Evolutionary conservation across 2,329 filamentous ascomycete species (phyloP), one percentile per base, ranked within the genome.

Genomic region (Botryotinia calthae): DNA sequence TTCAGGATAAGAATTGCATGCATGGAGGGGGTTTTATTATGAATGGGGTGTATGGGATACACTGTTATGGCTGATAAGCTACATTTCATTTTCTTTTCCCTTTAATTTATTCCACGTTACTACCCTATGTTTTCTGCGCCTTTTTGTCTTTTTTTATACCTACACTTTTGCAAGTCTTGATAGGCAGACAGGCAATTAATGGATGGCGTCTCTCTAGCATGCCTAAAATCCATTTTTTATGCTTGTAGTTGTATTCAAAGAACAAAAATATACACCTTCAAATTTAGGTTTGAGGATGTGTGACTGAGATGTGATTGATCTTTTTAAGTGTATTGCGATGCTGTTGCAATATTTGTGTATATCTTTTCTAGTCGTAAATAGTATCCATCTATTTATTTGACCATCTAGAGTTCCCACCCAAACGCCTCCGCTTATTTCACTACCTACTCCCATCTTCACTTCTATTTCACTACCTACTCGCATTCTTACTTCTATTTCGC

Each of bases 1-100:
- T 71, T 71, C 56, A 51, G 58, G 68, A 71, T 63, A 71, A 71
- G 58, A 71, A 61, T 69, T 61, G 54, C 51, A 46, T 58, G 54
- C 51, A 61, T 44, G 66, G 51, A 69, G n/a, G 54, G 66, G 66
- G 37, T 22, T 54, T 67, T 67, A 56, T 42, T 67, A 31, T 40
- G 34, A 69, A 54, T 31, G 46, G 44, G 25, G 44, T n/a, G 44
- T 59, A 54, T 37, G 59, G 56, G 34, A 54, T 54, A 71, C 51
- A 64, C n/a, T 71, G 42, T 65, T 40, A 65, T 65, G 59, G 59
- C 59, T 34, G 46, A 42, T 44, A 71, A 40, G 46, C 58, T 71
- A 65, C 68, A 54, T 34, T 67, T 54, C 34, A 37, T 61, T 40
- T 40, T 18, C 22, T 64, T 63, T 51, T 54, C 51, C 37, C 56